phyloP scores from a whole-genome alignment of 305 asterid species.

The Striga hermonthica region DNA sequence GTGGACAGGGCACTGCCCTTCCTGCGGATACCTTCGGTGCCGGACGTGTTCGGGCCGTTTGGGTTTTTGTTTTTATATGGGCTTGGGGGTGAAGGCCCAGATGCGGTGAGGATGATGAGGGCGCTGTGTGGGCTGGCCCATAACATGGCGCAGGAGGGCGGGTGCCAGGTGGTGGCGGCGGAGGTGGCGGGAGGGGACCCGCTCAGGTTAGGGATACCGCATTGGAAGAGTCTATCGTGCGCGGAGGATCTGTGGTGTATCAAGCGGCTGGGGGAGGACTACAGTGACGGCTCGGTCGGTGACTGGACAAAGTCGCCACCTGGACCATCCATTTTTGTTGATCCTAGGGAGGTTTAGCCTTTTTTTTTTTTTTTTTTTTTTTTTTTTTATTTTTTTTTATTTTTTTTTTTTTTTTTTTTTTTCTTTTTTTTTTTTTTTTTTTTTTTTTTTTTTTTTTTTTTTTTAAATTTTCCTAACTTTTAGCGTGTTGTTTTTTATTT shows the following conservation, averaged over 20 bases:
- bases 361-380: not conserved
- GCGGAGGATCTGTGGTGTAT: constrained; percentile 92
- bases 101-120: constrained; percentile 34
- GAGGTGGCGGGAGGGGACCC: constrained; percentile 76
- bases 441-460: not conserved
- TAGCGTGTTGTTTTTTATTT: constrained; percentile 2
- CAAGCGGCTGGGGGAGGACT: constrained; percentile 65
- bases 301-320: constrained; percentile 89
- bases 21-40: constrained; percentile 62
- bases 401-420: not conserved
- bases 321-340: constrained; percentile 83
- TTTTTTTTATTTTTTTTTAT: not conserved
- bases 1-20: constrained; percentile 76
- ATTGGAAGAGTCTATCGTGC: constrained; percentile 87
- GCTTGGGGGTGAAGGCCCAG: constrained; percentile 79
- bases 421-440: not conserved
- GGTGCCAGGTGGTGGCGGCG: constrained; percentile 86
- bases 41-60: constrained; percentile 67
- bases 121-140: constrained; percentile 65
- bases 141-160: constrained; percentile 60
- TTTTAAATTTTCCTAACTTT: constrained; percentile 9
- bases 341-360: constrained; percentile 75
- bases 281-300: constrained; percentile 67
- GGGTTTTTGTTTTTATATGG: constrained; percentile 75
- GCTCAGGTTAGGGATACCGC: constrained; percentile 71